These are phyloP conservation scores for Gnetum montanum DNA, from an alignment of 75 land plant genomes.

Conservation along the genomic window DNA sequence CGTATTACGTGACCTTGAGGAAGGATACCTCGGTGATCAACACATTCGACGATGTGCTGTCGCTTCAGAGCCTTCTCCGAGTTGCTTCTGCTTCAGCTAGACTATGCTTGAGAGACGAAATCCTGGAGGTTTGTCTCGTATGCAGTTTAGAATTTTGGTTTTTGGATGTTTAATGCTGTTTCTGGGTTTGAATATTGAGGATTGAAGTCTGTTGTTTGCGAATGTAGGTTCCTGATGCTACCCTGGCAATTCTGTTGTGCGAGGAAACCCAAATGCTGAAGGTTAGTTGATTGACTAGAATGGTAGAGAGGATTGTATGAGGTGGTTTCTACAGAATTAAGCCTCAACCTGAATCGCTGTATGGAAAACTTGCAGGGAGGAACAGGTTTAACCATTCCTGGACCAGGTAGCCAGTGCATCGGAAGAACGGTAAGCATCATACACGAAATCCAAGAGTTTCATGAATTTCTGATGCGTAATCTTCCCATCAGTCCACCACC, in stretches of 20 bases:
- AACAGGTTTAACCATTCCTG: too few species aligned
- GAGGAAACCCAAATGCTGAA: constrained; percentile 12
- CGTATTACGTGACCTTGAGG: constrained; percentile 13
- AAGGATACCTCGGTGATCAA: constrained; percentile 2
- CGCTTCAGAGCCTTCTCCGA: constrained; percentile 14
- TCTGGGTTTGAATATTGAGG: background rate
- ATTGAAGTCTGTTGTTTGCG: background rate
- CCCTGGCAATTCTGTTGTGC: constrained; percentile 16
- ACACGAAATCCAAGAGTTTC: too few species aligned
- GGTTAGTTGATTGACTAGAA: constrained; percentile 8
- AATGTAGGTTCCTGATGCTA: constrained; percentile 19
- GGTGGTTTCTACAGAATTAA: too few species aligned
- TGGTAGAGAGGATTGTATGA: too few species aligned
- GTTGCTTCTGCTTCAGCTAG: constrained; percentile 18
- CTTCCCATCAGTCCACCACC: too few species aligned
- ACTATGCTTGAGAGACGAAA: constrained; percentile 13
- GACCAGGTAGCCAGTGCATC: too few species aligned
- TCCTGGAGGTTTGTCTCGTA: constrained; percentile 8
- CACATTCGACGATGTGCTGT: constrained; percentile 3
- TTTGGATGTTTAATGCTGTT: background rate
- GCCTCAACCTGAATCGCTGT: too few species aligned
- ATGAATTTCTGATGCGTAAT: too few species aligned
- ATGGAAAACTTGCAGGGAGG: too few species aligned
- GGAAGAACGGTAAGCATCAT: too few species aligned
- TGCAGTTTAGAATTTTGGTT: background rate